Evolutionary conservation across 257 asterid genomes (phyloP).

Genomic region (Solanum stenotomum): DNA sequence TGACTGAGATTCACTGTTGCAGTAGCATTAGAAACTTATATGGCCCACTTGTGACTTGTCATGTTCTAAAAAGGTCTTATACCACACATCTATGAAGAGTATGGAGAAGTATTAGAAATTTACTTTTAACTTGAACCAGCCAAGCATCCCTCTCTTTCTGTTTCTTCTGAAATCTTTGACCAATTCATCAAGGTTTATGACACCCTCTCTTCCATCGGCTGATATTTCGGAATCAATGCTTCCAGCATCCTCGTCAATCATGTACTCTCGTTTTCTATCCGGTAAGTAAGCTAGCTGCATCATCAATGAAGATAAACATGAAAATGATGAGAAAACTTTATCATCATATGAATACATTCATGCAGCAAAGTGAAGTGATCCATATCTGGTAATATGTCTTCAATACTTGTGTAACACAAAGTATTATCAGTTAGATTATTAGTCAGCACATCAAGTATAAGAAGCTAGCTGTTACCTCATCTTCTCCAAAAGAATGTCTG

Average conservation of each 20-base stretch:
- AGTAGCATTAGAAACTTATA: neutral
- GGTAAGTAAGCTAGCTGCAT: constrained; percentile 84
- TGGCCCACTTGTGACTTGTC: neutral
- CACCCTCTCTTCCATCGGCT: constrained; percentile 40
- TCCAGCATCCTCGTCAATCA: constrained; percentile 49
- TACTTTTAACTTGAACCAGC: constrained; percentile 82
- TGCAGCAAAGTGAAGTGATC: neutral
- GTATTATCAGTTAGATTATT: neutral
- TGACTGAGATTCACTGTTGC: neutral
- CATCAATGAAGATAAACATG: constrained; percentile 15
- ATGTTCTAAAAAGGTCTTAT: neutral
- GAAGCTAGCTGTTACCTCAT: constrained; percentile 41
- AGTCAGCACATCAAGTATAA: neutral
- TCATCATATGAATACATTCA: neutral
- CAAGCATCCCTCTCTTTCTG: constrained; percentile 64
- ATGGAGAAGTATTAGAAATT: constrained; percentile 11
- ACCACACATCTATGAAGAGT: neutral
- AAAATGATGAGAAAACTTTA: neutral
- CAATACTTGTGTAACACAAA: neutral
- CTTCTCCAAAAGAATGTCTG: constrained; percentile 84
- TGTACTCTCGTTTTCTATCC: constrained; percentile 60
- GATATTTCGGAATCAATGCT: constrained; percentile 52
- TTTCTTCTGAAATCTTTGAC: constrained; percentile 52
- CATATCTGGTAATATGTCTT: neutral
- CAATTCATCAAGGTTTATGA: constrained; percentile 49